Base-by-base conservation (phyloP, 192 early-diverging fungal genomes). In the Rhizophagus prolifer region DNA sequence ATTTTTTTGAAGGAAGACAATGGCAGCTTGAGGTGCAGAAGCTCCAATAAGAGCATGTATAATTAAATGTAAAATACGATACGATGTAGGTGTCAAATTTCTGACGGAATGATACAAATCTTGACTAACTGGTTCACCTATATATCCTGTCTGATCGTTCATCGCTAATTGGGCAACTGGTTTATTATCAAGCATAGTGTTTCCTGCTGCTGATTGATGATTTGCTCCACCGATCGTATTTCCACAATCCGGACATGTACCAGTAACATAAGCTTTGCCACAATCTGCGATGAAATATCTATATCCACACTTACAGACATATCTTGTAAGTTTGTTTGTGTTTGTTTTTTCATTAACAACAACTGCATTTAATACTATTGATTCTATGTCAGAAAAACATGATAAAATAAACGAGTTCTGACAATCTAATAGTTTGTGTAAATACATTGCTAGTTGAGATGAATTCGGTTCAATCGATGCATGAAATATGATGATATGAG, bases 1-100 rank as follows among this genome's bases (percentile, higher is more conserved):
- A 70, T 70, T 44, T 23, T 25, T 54, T 23, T 25, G n/a, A 26
- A 70, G n/a, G 8, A 70, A 70, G n/a, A 19, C 34, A 36, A 60
- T 9, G 4, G 44, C 26, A 16, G 26, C 7, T 31, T 50, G 9
- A 30, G n/a, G 66, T 34, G 59, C 63, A 25, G 66, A 77, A 23
- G 50, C 16, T 30, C 47, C 66, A 60, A 77, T 67, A 14, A 77
- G 21, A 30, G 67, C 67, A 44, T 77, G 76, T 30, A 77, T 67
- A 47, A 77, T 46, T 36, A 77, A 36, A 63, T 75, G 74, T 10
- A 75, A 65, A 19, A 75, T 75, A 16, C 74, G 74, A 63, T 75
- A 75, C 30, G 68, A 58, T 25, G 30, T 19, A 0, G 63, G 30
- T 3, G 36, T 12, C 36, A 77, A 21, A 8, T 10, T 0, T 23